Percentiles rank a stretch among this genome's conserved stretches.
These are phyloP conservation scores for Trichoderma simmonsii DNA, from an alignment of 2,329 filamentous ascomycete genomes.

Conservation along the genomic window DNA sequence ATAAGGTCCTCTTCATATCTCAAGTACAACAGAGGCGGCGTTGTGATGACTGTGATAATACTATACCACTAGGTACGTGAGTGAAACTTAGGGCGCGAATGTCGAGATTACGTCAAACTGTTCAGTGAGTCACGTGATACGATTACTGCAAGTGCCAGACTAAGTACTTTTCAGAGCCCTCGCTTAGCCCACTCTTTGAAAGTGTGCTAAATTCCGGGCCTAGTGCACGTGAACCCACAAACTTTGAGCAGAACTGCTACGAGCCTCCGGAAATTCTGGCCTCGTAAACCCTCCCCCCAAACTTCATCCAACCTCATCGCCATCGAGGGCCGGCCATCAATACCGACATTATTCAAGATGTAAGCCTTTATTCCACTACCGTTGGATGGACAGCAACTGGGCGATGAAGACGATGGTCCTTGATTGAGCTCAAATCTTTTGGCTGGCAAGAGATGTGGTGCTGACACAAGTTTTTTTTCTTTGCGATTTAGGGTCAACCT, in stretches of 20 bases:
- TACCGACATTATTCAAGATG: slow-evolving; percentile 44
- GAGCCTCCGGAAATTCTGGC: slow-evolving; percentile 40
- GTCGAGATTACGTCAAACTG: background rate
- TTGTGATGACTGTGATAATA: background rate
- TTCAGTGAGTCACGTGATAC: slow-evolving; percentile 22
- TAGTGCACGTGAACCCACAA: slow-evolving; percentile 44
- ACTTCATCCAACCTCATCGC: slow-evolving; percentile 35
- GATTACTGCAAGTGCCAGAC: background rate
- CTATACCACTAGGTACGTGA: background rate
- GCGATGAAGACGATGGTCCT: background rate
- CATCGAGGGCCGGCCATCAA: slow-evolving; percentile 43
- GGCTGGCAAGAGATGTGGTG: background rate
- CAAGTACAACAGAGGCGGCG: background rate
- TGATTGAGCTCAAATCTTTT: background rate
- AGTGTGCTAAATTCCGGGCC: slow-evolving; percentile 22
- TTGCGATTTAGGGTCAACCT: slow-evolving; percentile 82
- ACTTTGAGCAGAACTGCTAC: slow-evolving; percentile 34
- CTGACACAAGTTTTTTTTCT: slow-evolving; percentile 31
- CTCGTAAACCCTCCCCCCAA: slow-evolving; percentile 40
- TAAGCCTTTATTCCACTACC: slow-evolving; percentile 32
- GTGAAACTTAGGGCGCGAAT: background rate
- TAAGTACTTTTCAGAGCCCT: slow-evolving; percentile 38
- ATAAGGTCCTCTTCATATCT: background rate
- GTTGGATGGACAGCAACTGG: background rate
- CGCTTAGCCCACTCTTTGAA: slow-evolving; percentile 35